Evolutionary conservation across 164 flowering plant genomes (phyloP), one percentile per base, ranked within the genome.

Genomic region (Nymphaea colorata): DNA sequence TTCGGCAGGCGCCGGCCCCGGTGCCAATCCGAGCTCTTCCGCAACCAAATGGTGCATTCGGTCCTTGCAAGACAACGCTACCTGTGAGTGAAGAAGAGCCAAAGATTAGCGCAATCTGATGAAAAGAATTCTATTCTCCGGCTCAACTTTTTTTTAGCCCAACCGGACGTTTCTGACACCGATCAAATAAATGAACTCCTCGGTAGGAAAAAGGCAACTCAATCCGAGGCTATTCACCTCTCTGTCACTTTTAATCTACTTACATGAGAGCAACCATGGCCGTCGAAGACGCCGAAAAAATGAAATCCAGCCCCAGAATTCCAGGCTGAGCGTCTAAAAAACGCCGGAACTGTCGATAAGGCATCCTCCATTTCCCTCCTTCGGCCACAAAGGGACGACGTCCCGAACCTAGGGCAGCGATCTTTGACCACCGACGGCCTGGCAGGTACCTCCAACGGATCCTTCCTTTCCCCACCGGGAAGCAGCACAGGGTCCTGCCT

Each of bases 231-330:
- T 25, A 25, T 25, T 25, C 36, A 1, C 36, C 36, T 25, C 36
- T 25, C 36, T 25, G 36, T 25, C 36, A 25, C 36, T 41, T 8
- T 4, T n/a, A 4, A 65, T 14, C 16, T 6, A 43, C 68, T 66
- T 85, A 90, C 96, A 74, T 93, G 96, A 60, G 98, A 93, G 77
- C 98, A 93, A 5, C 98, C 98, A 63, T 93, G 98, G 59, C 98
- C 98, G 71, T 93, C 98, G 76, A 82, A 93, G 11, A 92, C 93
- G 2, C 84, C 98, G 62, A 74, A 92, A 70, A 74, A 92, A 72
- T 90, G 93, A 16, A 78, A 59, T 3, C 60, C 77, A 61, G 64
- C 41, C 12, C 65, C 45, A 18, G 61, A 64, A 25, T 14, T 60
- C 63, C 45, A 66, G 47, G n/a, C 6, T 10, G 64, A 62, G 18